Evolutionary conservation across 495 filamentous ascomycete genomes (phyloP), one percentile per base, ranked within the genome.

Genomic region (Friedmanniomyces simplex): DNA sequence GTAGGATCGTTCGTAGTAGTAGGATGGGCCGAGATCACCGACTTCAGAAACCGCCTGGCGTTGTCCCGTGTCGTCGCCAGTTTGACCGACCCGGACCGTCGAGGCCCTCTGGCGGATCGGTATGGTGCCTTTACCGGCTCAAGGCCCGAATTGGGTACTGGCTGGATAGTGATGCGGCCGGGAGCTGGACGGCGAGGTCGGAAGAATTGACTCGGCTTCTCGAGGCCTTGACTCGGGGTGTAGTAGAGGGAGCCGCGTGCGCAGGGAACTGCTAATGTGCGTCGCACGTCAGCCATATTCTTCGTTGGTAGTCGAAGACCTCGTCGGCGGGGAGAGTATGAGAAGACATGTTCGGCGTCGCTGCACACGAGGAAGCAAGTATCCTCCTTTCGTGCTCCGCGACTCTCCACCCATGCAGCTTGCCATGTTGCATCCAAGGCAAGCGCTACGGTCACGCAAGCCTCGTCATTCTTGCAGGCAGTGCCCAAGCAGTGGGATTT

Each of bases 11-110:
- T 46, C 1, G 30, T 22, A 34, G 46, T 28, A 22, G 57, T 55
- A 16, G 20, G 34, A 16, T 66, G 55, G 42, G 63, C 60, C 16
- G 63, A 45, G 22, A 72, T 71, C 50, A 75, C 65, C 21, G 70
- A 67, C 42, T 69, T 66, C 50, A 75, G 62, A 60, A 74, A 73
- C 46, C 72, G 68, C 66, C 70, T 71, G 4, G 72, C 72, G 71
- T 69, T 72, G 25, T 74, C 72, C 46, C 69, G 59, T 22, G 68
- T 63, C 52, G 62, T 65, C 66, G 72, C 72, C 72, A 75, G 72
- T 55, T 73, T 74, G 57, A 52, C 24, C 18, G 39, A 54, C 60
- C 58, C n/a, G 61, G 64, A 16, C 25, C 30, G 48, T 16, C 52
- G 46, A 18, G 22, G 39, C 24, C 45, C 30, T 25, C 50, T 12